Base-by-base conservation (phyloP, 2,329 filamentous ascomycete species). In the Orbilia blumenaviensis region DNA sequence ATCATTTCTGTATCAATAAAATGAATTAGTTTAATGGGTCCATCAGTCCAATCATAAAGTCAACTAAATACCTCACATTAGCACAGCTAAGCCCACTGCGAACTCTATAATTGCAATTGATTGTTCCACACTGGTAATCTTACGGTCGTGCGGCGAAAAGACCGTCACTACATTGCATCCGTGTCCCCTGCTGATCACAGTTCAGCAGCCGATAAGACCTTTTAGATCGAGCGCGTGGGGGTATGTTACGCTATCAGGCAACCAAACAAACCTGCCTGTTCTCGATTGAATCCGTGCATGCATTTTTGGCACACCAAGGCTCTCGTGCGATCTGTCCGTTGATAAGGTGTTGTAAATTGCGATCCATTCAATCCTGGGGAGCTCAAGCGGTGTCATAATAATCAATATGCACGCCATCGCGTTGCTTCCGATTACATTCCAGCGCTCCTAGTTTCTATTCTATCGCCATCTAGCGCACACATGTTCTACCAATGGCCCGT, bases 41-140 rank as follows among this genome's bases (percentile, higher is more conserved):
- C 6, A 10, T 48, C 9, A 14, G 12, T 48, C 52, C 44, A 25
- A 34, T 56, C 21, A 67, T 25, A 34, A 50, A 38, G 18, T 18
- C 10, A 44, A 56, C 23, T 68, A 63, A 75, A 75, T 68, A 64
- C 63, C 71, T 61, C 69, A 34, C 54, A 25, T 50, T 54, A 42
- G 2, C 46, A 36, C n/a, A 21, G 16, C 67, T 34, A 25, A 42
- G 1, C 18, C 41, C 25, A 18, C 50, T 54, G 32, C 7, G 16
- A 41, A 27, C 29, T 52, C 41, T 71, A 27, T 54, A 23, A 21
- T 23, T 12, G 12, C 29, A 16, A n/a, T n/a, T 50, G 16, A 18
- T 54, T 62, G 63, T 75, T 68, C 63, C 71, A 64, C 63, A 68
- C 42, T 67, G 38, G 25, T 52, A 75, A 67, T 68, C 42, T 64